These are phyloP conservation scores for Agrocybe chaxingu DNA, from an alignment of 768 basidiomycete species.

Conservation along the genomic window DNA sequence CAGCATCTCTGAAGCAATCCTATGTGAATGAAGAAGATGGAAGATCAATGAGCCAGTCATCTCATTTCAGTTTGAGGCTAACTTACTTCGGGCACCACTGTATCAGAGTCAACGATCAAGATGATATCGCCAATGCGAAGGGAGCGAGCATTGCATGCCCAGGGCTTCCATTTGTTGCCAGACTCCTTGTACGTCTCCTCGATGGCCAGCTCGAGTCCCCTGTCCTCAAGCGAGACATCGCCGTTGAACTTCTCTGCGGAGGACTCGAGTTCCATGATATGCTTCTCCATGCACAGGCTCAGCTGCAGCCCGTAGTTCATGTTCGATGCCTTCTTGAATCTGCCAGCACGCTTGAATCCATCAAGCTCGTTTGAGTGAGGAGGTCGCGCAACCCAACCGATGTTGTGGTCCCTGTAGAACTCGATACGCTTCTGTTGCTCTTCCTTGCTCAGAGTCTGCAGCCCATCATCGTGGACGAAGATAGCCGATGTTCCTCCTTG, in stretches of 20 bases:
- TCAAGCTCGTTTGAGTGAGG: slow-evolving; percentile 56
- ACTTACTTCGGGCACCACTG: slow-evolving; percentile 67
- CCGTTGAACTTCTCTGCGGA: slow-evolving; percentile 30
- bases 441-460: slow-evolving; percentile 60
- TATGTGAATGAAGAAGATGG: slow-evolving; percentile 17
- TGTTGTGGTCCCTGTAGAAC: slow-evolving; percentile 76
- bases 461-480: slow-evolving; percentile 80
- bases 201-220: slow-evolving; percentile 67
- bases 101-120: slow-evolving; percentile 80
- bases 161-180: slow-evolving; percentile 60
- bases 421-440: slow-evolving; percentile 65
- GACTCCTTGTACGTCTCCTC: slow-evolving; percentile 67
- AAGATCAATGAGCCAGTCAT: not conserved
- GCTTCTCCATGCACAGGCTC: slow-evolving; percentile 54
- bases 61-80: slow-evolving; percentile 3
- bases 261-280: slow-evolving; percentile 43
- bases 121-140: slow-evolving; percentile 79
- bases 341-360: slow-evolving; percentile 78
- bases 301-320: slow-evolving; percentile 76
- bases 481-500: slow-evolving; percentile 83
- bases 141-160: slow-evolving; percentile 74
- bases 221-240: slow-evolving; percentile 58
- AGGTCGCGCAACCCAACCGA: slow-evolving; percentile 84
- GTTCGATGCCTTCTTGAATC: slow-evolving; percentile 90
- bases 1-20: slow-evolving; percentile 90